Conservation (phyloP, 2,329 filamentous ascomycete species). For the Botrytis hyacinthi region DNA sequence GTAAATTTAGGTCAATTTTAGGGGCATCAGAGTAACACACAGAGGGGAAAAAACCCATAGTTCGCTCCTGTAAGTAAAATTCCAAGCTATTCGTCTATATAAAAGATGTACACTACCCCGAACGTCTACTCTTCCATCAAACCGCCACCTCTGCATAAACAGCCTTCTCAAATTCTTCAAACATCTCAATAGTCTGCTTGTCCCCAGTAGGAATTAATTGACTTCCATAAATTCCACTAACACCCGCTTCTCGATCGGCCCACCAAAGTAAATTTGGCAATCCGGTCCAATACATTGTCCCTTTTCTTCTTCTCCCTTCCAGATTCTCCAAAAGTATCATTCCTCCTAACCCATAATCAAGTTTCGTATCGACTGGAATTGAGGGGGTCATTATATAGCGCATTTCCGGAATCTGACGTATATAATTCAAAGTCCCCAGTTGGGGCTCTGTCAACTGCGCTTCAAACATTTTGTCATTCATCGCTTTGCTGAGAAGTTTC, state of each 20-base stretch:
- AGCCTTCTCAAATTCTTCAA: slow-evolving; percentile 42
- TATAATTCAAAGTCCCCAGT: background rate
- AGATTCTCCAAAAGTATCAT: slow-evolving; percentile 16
- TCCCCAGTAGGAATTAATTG: slow-evolving; percentile 46
- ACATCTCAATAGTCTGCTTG: slow-evolving; percentile 38
- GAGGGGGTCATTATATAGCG: background rate
- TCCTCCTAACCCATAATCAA: slow-evolving; percentile 16
- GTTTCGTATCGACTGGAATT: background rate
- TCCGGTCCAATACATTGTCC: slow-evolving; percentile 42
- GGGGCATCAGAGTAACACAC: too few relatives aligned
- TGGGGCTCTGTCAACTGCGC: slow-evolving; percentile 16
- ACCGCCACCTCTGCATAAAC: slow-evolving; percentile 38
- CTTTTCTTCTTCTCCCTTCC: slow-evolving; percentile 12
- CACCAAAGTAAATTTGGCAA: slow-evolving; percentile 49
- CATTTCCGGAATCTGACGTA: background rate
- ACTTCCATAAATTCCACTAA: slow-evolving; percentile 45
- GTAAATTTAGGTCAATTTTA: too few relatives aligned
- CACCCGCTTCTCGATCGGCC: slow-evolving; percentile 42
- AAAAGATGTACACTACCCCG: background rate
- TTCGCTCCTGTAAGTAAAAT: background rate
- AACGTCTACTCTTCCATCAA: background rate
- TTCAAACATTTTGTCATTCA: slow-evolving; percentile 22
- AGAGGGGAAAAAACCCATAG: too few relatives aligned
- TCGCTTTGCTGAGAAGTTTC: slow-evolving; percentile 14
- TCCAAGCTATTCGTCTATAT: background rate